Conservation (phyloP, 2,329 filamentous ascomycete genomes). For the Trichoderma sp. region DNA sequence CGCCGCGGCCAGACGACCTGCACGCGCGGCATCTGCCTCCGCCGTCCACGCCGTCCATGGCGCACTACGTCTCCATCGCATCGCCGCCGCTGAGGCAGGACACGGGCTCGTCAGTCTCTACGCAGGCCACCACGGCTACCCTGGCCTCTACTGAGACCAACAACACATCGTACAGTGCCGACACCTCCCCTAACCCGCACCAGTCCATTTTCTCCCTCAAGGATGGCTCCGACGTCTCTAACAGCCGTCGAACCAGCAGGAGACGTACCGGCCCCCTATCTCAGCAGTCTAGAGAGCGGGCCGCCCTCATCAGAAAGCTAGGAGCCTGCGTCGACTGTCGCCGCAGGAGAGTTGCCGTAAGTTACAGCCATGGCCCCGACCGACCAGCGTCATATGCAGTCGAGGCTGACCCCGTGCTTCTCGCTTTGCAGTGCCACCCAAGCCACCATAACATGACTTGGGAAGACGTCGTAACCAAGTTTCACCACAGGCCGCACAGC, state of each 20-base stretch:
- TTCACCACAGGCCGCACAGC: conserved; percentile 55
- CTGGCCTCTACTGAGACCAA: conserved; percentile 52
- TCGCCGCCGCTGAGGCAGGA: conserved; percentile 50
- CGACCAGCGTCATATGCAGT: background rate
- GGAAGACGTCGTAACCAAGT: conserved; percentile 61
- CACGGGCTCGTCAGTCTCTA: conserved; percentile 58
- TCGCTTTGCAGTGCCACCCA: conserved; percentile 56
- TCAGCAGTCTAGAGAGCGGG: conserved; percentile 61
- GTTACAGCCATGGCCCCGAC: conserved; percentile 37
- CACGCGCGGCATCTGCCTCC: conserved; percentile 20
- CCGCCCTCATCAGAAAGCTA: conserved; percentile 62
- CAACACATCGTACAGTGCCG: conserved; percentile 56
- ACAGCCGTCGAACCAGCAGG: conserved; percentile 58
- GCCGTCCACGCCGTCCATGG: conserved; percentile 31
- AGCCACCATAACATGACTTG: conserved; percentile 64
- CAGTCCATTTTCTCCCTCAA: conserved; percentile 60
- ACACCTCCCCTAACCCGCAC: conserved; percentile 54
- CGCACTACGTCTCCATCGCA: conserved; percentile 34
- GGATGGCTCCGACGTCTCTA: conserved; percentile 59
- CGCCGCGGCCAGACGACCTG: conserved; percentile 28
- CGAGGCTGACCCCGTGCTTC: conserved; percentile 12
- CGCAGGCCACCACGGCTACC: conserved; percentile 52
- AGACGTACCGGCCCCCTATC: conserved; percentile 63
- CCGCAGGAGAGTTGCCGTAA: conserved; percentile 61
- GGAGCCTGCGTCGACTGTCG: conserved; percentile 62